Evolutionary conservation across 805 yeast genomes (phyloP).

Genomic region (Pichia californica): DNA sequence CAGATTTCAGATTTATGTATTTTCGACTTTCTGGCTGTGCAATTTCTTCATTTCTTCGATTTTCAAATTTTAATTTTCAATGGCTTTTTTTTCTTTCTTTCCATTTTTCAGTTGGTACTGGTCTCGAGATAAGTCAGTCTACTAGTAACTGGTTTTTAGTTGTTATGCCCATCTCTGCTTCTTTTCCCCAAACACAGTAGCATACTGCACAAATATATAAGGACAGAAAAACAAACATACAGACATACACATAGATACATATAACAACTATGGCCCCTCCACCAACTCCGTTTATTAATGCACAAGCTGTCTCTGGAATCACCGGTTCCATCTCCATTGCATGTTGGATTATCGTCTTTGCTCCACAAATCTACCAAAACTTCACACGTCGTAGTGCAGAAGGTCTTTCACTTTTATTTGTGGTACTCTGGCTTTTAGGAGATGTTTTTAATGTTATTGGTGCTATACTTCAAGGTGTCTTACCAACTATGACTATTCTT

Average conservation of each 20-base stretch:
- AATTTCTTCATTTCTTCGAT: too few species aligned
- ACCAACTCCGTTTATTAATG: slow-evolving; percentile 58
- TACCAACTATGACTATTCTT: slow-evolving; percentile 89
- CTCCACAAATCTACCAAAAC: slow-evolving; percentile 94
- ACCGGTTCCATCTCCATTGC: slow-evolving; percentile 87
- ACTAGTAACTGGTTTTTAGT: too few species aligned
- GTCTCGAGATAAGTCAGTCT: too few species aligned
- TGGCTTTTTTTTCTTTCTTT: too few species aligned
- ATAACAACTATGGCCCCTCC: slow-evolving; percentile 44
- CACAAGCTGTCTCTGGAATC: slow-evolving; percentile 71
- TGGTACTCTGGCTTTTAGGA: slow-evolving; percentile 87
- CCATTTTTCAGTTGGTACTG: too few species aligned
- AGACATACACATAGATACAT: not conserved
- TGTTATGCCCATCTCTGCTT: too few species aligned
- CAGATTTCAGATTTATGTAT: too few species aligned
- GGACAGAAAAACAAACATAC: too few species aligned
- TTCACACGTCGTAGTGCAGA: slow-evolving; percentile 80
- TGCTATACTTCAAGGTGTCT: slow-evolving; percentile 78
- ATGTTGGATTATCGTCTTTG: slow-evolving; percentile 96
- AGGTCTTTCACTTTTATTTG: slow-evolving; percentile 81
- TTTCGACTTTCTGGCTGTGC: too few species aligned
- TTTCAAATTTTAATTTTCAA: too few species aligned
- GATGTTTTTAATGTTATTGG: slow-evolving; percentile 93
- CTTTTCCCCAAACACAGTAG: not conserved
- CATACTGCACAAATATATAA: too few species aligned